These are phyloP conservation scores for Perkinsela sp. DNA, from an alignment of 208 protist genomes.

Conservation along the genomic window DNA sequence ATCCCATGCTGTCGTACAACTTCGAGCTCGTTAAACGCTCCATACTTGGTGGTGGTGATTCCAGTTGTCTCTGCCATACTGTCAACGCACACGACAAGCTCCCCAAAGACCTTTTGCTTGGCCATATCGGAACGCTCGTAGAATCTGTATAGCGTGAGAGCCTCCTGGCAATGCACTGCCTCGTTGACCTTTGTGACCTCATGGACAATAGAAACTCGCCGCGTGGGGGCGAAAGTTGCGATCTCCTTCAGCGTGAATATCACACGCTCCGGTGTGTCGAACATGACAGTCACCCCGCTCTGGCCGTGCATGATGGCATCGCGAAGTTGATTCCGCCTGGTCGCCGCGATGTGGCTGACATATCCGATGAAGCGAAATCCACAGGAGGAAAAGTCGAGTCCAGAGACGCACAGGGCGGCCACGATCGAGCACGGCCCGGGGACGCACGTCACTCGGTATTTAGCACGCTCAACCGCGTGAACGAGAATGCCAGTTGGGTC, in stretches of 20 bases:
- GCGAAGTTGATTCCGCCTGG: slow-evolving; percentile 25
- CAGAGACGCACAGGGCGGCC: slow-evolving; percentile 29
- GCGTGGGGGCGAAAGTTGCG: slow-evolving; percentile 18
- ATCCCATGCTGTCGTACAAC: not conserved
- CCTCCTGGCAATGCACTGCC: slow-evolving; percentile 42
- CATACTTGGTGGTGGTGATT: not conserved
- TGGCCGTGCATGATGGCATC: slow-evolving; percentile 18
- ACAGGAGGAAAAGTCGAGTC: slow-evolving; percentile 11
- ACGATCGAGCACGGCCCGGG: slow-evolving; percentile 38
- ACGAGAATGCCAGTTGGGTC: slow-evolving; percentile 44
- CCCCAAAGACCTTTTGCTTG: slow-evolving; percentile 29
- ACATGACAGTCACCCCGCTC: slow-evolving; percentile 32
- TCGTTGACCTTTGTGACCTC: slow-evolving; percentile 67
- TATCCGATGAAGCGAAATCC: slow-evolving; percentile 61
- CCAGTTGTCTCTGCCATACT: slow-evolving; percentile 17
- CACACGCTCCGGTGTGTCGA: slow-evolving; percentile 45
- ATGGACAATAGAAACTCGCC: slow-evolving; percentile 40
- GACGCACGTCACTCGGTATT: slow-evolving; percentile 42
- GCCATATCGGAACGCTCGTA: slow-evolving; percentile 32
- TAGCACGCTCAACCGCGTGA: slow-evolving; percentile 30
- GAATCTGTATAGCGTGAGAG: slow-evolving; percentile 22
- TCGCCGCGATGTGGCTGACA: slow-evolving; percentile 22
- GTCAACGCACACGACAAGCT: slow-evolving; percentile 43
- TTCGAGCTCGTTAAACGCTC: not conserved
- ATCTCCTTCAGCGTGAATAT: slow-evolving; percentile 44